Percentiles rank a stretch among this genome's conserved stretches.
These are phyloP conservation scores for Psophocarpus tetragonolobus DNA, from an alignment of 306 rosid species.

Conservation along the genomic window DNA sequence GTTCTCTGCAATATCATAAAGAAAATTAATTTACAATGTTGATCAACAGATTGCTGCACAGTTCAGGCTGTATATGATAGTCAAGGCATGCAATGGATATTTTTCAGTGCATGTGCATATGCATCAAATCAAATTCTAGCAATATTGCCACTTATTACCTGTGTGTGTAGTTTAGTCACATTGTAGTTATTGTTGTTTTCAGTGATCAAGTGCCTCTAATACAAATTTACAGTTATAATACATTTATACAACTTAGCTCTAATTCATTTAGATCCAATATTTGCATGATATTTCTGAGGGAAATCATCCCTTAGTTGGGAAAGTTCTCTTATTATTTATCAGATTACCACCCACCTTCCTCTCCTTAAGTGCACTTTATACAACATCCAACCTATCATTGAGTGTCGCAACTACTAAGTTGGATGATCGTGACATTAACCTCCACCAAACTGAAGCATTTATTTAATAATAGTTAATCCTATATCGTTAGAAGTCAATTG, in stretches of 20 bases:
- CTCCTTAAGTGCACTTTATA: conserved; percentile 11
- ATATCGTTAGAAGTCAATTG: conserved; percentile 5
- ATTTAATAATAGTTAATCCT: conserved; percentile 1
- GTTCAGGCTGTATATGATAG: conserved; percentile 11
- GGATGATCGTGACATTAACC: background rate
- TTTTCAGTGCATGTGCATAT: conserved; percentile 13
- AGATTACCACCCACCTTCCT: background rate
- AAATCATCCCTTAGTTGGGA: conserved; percentile 9
- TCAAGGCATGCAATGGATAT: conserved; percentile 1
- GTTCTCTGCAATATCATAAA: conserved; percentile 64
- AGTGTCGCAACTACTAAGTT: background rate
- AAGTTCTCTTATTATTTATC: conserved; percentile 7
- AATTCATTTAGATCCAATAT: conserved; percentile 18
- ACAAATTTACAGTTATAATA: background rate
- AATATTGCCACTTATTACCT: background rate
- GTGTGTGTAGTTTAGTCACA: background rate
- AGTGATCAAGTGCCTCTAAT: background rate
- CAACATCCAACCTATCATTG: conserved; percentile 1
- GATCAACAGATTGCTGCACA: conserved; percentile 14
- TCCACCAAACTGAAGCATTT: conserved; percentile 4
- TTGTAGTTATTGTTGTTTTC: conserved; percentile 3
- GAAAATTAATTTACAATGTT: conserved; percentile 25
- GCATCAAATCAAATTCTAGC: background rate
- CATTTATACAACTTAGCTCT: conserved; percentile 7
- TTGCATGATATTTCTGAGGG: background rate